Evolutionary conservation across 257 asterid genomes (phyloP).

Genomic region (Plantago elongata): DNA sequence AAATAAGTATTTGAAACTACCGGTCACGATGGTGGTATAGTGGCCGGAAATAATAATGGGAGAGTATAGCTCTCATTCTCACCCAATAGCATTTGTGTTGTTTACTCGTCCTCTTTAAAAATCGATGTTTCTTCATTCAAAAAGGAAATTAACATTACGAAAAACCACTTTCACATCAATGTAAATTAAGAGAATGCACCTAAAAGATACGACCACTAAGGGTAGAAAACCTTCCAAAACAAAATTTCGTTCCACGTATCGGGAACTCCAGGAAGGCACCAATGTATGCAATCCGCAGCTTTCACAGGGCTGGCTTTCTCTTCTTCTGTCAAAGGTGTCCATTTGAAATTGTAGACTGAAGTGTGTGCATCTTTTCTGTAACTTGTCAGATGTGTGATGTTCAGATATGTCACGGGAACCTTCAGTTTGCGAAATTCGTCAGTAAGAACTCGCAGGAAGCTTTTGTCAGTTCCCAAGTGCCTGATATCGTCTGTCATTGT

Average conservation of each 20-base stretch:
- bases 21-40: too few relatives aligned
- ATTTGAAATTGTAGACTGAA: constrained; percentile 54
- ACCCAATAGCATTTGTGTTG: too few relatives aligned
- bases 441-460: constrained; percentile 34
- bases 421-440: constrained; percentile 40
- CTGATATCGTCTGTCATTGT: constrained; percentile 35
- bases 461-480: constrained; percentile 42
- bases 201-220: constrained; percentile 19
- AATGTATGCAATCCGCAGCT: constrained; percentile 80
- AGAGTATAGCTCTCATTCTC: too few relatives aligned
- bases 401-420: constrained; percentile 55
- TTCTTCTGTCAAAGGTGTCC: constrained; percentile 37
- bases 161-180: too few relatives aligned
- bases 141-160: too few relatives aligned
- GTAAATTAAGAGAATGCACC: too few relatives aligned
- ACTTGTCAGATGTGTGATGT: constrained; percentile 61
- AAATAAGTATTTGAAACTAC: too few relatives aligned
- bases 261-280: constrained; percentile 86
- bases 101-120: too few relatives aligned
- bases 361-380: constrained; percentile 75
- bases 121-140: too few relatives aligned
- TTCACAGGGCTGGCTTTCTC: constrained; percentile 44
- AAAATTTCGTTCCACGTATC: constrained; percentile 81
- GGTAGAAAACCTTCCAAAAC: constrained; percentile 60
- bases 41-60: too few relatives aligned